Percentiles rank a stretch among this genome's conserved stretches.
Evolutionary conservation across 306 rosid species (phyloP).

Genomic region (Carpinus fangiana): DNA sequence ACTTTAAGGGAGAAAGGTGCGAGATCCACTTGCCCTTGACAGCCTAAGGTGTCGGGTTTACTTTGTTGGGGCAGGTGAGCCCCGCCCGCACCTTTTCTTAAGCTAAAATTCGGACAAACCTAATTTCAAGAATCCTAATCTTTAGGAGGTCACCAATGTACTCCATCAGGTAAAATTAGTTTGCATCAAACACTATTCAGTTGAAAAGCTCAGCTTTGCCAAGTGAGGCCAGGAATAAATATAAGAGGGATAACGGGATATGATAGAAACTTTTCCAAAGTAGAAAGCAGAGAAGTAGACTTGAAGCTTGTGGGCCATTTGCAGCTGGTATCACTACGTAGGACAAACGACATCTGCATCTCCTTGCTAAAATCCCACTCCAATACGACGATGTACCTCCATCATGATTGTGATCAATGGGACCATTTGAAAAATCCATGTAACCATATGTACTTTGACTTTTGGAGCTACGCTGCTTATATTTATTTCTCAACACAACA

Average conservation of each 20-base stretch:
- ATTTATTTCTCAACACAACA: neutral
- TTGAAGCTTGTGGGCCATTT: neutral
- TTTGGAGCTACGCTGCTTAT: neutral
- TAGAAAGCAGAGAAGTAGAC: neutral
- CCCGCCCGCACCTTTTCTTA: too few species aligned
- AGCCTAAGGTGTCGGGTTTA: too few species aligned
- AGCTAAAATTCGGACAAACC: neutral
- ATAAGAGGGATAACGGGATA: constrained; percentile 10
- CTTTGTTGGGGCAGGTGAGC: neutral
- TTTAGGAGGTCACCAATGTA: neutral
- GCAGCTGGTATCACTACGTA: neutral
- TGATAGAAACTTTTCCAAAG: neutral
- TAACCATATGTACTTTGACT: neutral
- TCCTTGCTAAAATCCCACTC: constrained; percentile 14
- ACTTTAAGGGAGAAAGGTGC: neutral
- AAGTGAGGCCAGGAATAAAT: neutral
- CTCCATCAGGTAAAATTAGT: neutral
- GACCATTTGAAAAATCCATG: constrained; percentile 32
- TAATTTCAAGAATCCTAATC: too few species aligned
- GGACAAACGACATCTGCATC: constrained; percentile 23
- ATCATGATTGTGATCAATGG: constrained; percentile 12
- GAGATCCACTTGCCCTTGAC: too few species aligned
- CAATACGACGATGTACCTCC: neutral
- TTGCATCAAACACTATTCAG: neutral
- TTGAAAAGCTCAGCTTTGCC: neutral